Conservation (phyloP, 495 filamentous ascomycete genomes). For the Talaromyces ruber region DNA sequence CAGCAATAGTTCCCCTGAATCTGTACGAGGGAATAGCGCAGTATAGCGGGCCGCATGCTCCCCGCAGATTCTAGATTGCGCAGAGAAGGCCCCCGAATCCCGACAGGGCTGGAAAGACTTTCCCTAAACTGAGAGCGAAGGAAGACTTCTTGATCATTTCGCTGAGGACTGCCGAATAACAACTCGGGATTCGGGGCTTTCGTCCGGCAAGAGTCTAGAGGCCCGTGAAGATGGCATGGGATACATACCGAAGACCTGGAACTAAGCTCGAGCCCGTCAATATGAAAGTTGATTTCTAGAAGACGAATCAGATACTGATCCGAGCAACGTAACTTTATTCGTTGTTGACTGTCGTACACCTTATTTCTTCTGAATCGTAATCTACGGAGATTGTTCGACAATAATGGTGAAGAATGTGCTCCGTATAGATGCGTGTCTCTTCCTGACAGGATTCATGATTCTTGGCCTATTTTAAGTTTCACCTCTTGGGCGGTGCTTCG, state of each 20-base stretch:
- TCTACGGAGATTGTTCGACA: neutral
- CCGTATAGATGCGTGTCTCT: neutral
- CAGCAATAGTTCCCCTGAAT: neutral
- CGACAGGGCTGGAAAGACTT: neutral
- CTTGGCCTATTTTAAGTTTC: neutral
- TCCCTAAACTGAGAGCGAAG: neutral
- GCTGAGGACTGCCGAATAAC: neutral
- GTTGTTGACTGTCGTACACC: neutral
- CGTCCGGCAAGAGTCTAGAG: neutral
- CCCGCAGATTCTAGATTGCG: neutral
- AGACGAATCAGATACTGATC: neutral
- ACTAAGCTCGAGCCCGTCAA: neutral
- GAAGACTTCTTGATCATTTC: neutral
- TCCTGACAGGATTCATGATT: neutral
- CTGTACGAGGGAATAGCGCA: neutral
- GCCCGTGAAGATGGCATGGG: neutral
- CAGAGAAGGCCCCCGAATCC: neutral
- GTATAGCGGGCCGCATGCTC: neutral
- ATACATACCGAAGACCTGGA: neutral
- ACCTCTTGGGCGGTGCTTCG: too few relatives aligned
- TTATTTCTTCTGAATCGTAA: neutral
- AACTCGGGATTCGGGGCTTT: neutral
- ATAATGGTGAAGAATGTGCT: neutral
- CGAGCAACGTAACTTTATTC: neutral
- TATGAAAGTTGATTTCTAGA: neutral